These are phyloP conservation scores for Grammothele lineata DNA, from an alignment of 768 basidiomycete species.

Conservation along the genomic window DNA sequence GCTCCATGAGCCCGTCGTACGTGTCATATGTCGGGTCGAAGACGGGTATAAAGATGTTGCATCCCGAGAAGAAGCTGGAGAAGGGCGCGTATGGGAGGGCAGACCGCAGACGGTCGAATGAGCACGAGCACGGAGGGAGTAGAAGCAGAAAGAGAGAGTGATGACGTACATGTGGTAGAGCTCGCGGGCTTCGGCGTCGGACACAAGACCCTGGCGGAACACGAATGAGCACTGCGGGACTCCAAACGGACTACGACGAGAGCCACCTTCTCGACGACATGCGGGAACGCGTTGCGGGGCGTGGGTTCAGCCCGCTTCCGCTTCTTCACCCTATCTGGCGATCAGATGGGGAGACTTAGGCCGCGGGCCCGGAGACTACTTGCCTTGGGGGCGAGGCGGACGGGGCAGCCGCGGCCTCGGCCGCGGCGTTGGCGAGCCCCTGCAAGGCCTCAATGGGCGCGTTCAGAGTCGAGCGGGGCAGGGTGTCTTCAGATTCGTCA, in stretches of 20 bases:
- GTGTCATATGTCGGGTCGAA: slow-evolving; percentile 94
- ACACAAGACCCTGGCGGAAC: slow-evolving; percentile 66
- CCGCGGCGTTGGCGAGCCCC: slow-evolving; percentile 91
- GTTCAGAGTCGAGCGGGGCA: slow-evolving; percentile 78
- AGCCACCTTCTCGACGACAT: slow-evolving; percentile 79
- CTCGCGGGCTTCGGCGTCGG: slow-evolving; percentile 82
- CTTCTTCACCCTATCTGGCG: slow-evolving; percentile 61
- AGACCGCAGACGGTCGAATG: too few species aligned
- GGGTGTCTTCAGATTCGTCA: slow-evolving; percentile 87
- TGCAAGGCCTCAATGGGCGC: slow-evolving; percentile 94
- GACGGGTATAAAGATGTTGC: slow-evolving; percentile 93
- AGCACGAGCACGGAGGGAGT: slow-evolving; percentile 16
- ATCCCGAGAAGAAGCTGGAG: slow-evolving; percentile 78
- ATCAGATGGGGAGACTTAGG: too few species aligned
- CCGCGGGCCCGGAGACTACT: background rate
- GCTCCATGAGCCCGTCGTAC: slow-evolving; percentile 86
- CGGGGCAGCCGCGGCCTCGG: slow-evolving; percentile 83
- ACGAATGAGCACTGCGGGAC: background rate
- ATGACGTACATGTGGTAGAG: slow-evolving; percentile 70
- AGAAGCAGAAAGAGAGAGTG: slow-evolving; percentile 8
- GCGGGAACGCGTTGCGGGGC: slow-evolving; percentile 81
- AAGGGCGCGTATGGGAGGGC: too few species aligned
- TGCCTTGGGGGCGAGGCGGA: slow-evolving; percentile 63
- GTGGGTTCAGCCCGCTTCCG: slow-evolving; percentile 81
- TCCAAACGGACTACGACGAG: background rate